Percentiles rank a stretch among this genome's conserved stretches.
Conservation (phyloP, 305 asterid genomes). For the Rubia peregrina region DNA sequence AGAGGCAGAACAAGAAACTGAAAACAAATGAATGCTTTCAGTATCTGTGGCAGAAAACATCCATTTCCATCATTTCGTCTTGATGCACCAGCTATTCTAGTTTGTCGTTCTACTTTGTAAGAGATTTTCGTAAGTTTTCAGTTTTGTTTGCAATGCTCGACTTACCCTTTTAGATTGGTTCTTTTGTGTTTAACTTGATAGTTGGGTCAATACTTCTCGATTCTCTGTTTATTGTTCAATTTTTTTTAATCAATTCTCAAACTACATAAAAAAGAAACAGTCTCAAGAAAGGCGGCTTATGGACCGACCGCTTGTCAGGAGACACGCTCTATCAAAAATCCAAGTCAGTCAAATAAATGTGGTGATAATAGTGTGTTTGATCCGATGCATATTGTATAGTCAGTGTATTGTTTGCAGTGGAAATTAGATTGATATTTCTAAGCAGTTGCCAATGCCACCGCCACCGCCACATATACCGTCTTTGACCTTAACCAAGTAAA, state of each 20-base stretch:
- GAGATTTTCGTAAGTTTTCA: not conserved
- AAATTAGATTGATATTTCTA: not conserved
- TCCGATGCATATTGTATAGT: no score
- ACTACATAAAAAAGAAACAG: no score
- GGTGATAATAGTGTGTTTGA: no score
- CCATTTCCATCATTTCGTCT: not conserved
- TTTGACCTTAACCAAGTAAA: not conserved
- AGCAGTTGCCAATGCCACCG: not conserved
- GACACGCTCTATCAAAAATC: no score
- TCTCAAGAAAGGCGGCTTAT: no score
- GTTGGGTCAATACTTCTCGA: no score
- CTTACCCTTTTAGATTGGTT: not conserved
- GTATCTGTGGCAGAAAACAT: not conserved
- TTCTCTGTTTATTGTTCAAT: no score
- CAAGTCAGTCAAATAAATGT: no score
- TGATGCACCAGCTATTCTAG: not conserved
- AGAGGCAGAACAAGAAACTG: constrained; percentile 34
- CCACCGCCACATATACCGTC: not conserved
- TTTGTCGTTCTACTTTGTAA: not conserved
- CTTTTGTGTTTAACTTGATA: not conserved
- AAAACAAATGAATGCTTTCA: constrained; percentile 30
- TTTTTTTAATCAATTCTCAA: no score
- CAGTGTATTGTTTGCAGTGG: not conserved
- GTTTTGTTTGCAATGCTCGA: not conserved
- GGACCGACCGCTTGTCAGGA: no score